phyloP scores from a whole-genome alignment of 2,329 filamentous ascomycete genomes.

The Zalaria obscura region DNA sequence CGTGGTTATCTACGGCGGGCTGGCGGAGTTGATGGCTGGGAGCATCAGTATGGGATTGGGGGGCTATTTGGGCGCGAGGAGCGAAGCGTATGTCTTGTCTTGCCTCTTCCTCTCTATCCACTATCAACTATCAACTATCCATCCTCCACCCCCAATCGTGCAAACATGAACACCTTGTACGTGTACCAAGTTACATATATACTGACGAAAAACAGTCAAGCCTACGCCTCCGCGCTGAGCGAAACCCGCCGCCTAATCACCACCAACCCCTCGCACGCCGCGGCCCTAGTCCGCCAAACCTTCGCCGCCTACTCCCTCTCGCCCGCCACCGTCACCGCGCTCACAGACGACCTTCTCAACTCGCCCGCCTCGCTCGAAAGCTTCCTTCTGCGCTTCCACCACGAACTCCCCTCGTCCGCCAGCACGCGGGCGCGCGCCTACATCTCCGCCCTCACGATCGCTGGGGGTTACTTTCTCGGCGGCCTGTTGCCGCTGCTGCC shows the following conservation, averaged over 20 bases:
- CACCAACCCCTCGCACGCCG: constrained; percentile 14
- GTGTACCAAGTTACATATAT: background rate
- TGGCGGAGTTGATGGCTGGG: constrained; percentile 27
- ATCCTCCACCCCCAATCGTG: too few relatives aligned
- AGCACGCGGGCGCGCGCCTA: constrained; percentile 26
- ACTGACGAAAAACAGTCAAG: constrained; percentile 12
- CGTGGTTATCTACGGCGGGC: constrained; percentile 25
- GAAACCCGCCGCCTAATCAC: constrained; percentile 18
- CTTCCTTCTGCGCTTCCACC: constrained; percentile 35
- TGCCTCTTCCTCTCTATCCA: background rate
- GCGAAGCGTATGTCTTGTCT: constrained; percentile 25
- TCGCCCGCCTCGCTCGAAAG: constrained; percentile 23
- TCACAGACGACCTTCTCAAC: constrained; percentile 8
- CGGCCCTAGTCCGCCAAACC: constrained; percentile 23
- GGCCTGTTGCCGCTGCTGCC: constrained; percentile 58
- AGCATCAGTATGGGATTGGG: constrained; percentile 29
- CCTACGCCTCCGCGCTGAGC: constrained; percentile 30
- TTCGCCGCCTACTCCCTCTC: constrained; percentile 28
- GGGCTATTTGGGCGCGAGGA: constrained; percentile 31
- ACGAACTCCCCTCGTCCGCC: constrained; percentile 29
- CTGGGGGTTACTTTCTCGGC: constrained; percentile 54
- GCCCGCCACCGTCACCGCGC: constrained; percentile 11
- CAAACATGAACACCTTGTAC: too few relatives aligned
- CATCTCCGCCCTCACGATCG: constrained; percentile 49
- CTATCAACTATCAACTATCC: background rate